phyloP scores from a whole-genome alignment of 2,329 filamentous ascomycete species.

The Trichoderma pleuroti region DNA sequence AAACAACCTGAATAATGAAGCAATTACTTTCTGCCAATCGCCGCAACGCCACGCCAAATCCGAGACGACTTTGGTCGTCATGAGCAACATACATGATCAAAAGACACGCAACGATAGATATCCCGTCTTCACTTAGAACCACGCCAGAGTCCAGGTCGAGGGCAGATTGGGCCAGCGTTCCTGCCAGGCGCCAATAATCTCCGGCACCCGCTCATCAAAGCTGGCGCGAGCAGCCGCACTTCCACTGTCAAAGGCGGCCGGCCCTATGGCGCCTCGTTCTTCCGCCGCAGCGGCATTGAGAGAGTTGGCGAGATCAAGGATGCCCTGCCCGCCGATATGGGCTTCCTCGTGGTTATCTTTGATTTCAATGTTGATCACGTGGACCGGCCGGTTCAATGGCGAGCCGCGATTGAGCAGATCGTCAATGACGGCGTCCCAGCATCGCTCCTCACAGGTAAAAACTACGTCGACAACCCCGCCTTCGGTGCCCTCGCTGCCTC shows the following conservation, averaged over 20 bases:
- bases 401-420: conserved; percentile 83
- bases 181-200: conserved; percentile 90
- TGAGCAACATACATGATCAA: background rate
- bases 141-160: conserved; percentile 89
- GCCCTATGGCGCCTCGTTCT: conserved; percentile 66
- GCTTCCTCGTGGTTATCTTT: conserved; percentile 98
- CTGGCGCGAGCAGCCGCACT: conserved; percentile 63
- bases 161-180: conserved; percentile 90
- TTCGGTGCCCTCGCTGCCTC: conserved; percentile 77
- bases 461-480: conserved; percentile 89
- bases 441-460: conserved; percentile 95
- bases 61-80: background rate
- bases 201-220: conserved; percentile 91
- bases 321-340: conserved; percentile 81
- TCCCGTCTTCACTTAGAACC: conserved; percentile 61
- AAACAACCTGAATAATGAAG: background rate
- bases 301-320: conserved; percentile 82
- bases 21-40: background rate
- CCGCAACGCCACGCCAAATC: conserved; percentile 18
- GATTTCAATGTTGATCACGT: conserved; percentile 98
- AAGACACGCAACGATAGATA: background rate
- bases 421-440: conserved; percentile 96
- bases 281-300: conserved; percentile 77
- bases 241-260: conserved; percentile 65
- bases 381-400: conserved; percentile 85